Percentiles rank a stretch among this genome's conserved stretches.
Evolutionary conservation across 768 basidiomycete genomes (phyloP).

Genomic region (Strobilomyces dryophilus): DNA sequence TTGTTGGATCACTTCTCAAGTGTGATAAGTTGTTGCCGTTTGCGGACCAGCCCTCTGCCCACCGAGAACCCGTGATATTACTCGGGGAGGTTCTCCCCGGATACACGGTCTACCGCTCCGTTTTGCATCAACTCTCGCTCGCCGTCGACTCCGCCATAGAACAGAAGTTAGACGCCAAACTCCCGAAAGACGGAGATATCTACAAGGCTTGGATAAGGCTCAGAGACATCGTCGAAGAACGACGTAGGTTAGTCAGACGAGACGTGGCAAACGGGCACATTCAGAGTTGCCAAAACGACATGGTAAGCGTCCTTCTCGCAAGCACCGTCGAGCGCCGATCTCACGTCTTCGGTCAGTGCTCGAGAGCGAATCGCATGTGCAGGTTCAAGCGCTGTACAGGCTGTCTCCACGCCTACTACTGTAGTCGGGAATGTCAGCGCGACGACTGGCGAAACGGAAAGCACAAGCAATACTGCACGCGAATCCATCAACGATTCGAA

Average conservation of each 20-base stretch:
- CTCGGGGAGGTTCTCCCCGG: slow-evolving; percentile 18
- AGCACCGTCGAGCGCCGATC: neutral
- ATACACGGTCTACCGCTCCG: slow-evolving; percentile 26
- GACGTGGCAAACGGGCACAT: slow-evolving; percentile 17
- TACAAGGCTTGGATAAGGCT: slow-evolving; percentile 22
- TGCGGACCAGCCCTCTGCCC: slow-evolving; percentile 8
- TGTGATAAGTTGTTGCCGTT: slow-evolving; percentile 20
- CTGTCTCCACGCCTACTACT: slow-evolving; percentile 29
- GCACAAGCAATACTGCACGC: slow-evolving; percentile 25
- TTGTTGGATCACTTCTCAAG: slow-evolving; percentile 24
- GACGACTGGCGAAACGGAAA: slow-evolving; percentile 26
- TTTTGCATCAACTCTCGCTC: slow-evolving; percentile 12
- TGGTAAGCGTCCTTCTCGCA: slow-evolving; percentile 1
- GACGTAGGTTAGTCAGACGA: slow-evolving; percentile 16
- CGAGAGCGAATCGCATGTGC: slow-evolving; percentile 13
- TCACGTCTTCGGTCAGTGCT: slow-evolving; percentile 16
- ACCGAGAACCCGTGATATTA: slow-evolving; percentile 4
- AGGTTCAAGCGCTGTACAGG: slow-evolving; percentile 25
- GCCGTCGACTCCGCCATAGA: slow-evolving; percentile 7
- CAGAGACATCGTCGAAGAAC: slow-evolving; percentile 14
- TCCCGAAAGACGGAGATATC: slow-evolving; percentile 16
- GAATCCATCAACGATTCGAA: slow-evolving; percentile 17
- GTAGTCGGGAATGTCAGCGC: slow-evolving; percentile 24
- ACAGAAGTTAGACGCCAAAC: slow-evolving; percentile 8
- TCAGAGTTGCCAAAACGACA: slow-evolving; percentile 27